Percentiles rank a stretch among this genome's conserved stretches.
Evolutionary conservation across 345 rosid species (phyloP).

Genomic region (Bruguiera parviflora): DNA sequence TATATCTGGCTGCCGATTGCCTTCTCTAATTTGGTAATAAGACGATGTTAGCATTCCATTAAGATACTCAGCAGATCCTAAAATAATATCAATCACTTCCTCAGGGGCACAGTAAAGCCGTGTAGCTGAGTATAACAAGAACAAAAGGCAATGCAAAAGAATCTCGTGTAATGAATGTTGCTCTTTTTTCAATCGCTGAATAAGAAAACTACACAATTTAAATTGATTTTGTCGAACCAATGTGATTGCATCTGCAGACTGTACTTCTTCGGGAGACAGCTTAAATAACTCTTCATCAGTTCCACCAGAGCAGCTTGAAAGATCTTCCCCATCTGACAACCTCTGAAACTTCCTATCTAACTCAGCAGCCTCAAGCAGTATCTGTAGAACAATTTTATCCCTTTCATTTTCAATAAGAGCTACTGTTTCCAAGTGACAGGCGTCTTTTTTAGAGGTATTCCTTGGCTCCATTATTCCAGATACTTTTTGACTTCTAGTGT

Average conservation of each 20-base stretch:
- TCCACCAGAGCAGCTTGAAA: conserved; percentile 30
- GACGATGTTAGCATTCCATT: conserved; percentile 48
- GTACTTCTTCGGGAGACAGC: conserved; percentile 48
- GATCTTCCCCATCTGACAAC: conserved; percentile 32
- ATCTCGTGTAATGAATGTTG: conserved; percentile 68
- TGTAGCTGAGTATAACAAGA: conserved; percentile 65
- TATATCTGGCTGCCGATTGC: conserved; percentile 39
- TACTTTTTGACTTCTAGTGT: conserved; percentile 24
- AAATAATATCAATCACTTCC: conserved; percentile 53
- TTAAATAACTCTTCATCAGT: conserved; percentile 43
- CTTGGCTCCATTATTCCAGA: conserved; percentile 28
- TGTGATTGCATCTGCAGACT: conserved; percentile 66
- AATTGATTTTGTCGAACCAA: conserved; percentile 77
- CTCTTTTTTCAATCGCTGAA: conserved; percentile 51
- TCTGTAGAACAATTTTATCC: conserved; percentile 64
- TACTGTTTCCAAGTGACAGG: conserved; percentile 39
- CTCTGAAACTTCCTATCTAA: conserved; percentile 51
- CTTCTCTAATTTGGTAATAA: conserved; percentile 46
- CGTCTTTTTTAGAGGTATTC: conserved; percentile 31
- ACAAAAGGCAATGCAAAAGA: conserved; percentile 66
- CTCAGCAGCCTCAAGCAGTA: conserved; percentile 72
- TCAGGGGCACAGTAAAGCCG: conserved; percentile 56
- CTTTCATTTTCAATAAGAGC: conserved; percentile 58
- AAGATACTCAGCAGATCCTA: conserved; percentile 58
- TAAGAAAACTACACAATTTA: conserved; percentile 55